Percentiles rank a stretch among this genome's conserved stretches.
These are phyloP conservation scores for Nemania serpens DNA, from an alignment of 2,329 filamentous ascomycete species.

Conservation along the genomic window DNA sequence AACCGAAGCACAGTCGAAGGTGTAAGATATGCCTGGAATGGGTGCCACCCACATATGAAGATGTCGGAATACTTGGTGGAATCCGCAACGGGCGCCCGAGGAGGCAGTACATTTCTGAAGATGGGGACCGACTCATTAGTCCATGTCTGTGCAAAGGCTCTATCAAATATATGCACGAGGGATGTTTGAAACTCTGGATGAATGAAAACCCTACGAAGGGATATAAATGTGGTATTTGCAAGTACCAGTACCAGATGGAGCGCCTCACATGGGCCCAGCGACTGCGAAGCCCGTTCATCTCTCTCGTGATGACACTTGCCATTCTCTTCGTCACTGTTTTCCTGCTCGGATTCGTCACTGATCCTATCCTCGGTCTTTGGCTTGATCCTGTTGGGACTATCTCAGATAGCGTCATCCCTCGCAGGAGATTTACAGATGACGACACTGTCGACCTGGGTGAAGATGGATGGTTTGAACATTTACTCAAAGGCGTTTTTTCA, in stretches of 20 bases:
- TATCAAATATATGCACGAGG: conserved; percentile 92
- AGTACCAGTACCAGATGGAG: conserved; percentile 79
- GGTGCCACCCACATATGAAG: conserved; percentile 54
- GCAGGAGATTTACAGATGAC: conserved; percentile 45
- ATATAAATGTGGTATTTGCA: conserved; percentile 87
- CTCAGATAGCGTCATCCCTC: conserved; percentile 54
- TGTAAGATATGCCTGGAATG: conserved; percentile 90
- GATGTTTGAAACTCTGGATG: conserved; percentile 84
- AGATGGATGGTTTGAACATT: conserved; percentile 78
- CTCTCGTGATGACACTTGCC: conserved; percentile 70
- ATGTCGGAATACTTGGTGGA: conserved; percentile 38
- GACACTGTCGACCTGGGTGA: conserved; percentile 52
- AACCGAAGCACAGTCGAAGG: conserved; percentile 45
- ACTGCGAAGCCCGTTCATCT: conserved; percentile 68
- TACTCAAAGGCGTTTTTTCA: conserved; percentile 87
- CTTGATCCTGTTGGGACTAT: conserved; percentile 74
- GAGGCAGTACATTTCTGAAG: conserved; percentile 36
- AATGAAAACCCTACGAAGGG: conserved; percentile 76
- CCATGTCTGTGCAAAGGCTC: conserved; percentile 94
- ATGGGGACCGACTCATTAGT: conserved; percentile 66
- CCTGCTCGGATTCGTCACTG: conserved; percentile 85
- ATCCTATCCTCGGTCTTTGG: conserved; percentile 89
- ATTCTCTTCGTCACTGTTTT: conserved; percentile 79
- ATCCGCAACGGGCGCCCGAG: conserved; percentile 34
- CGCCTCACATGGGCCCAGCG: conserved; percentile 76